Base-by-base conservation (phyloP, 1,284 basidiomycete genomes). In the Agroathelia rolfsii region DNA sequence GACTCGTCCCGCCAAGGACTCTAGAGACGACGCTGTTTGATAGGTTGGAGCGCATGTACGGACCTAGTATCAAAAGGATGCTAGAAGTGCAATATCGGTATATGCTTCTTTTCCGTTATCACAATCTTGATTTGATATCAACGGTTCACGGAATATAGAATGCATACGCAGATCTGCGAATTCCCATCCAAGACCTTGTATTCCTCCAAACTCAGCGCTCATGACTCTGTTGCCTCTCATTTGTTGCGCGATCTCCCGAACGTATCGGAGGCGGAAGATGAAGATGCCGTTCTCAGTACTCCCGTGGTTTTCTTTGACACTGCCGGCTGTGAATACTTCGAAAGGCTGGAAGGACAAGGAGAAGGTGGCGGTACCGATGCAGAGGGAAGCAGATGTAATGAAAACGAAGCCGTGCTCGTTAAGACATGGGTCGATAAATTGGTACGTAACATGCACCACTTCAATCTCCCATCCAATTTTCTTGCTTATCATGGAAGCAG, bases 221-320 rank as follows among this genome's bases (percentile, higher is more conserved):
- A 86, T 40, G 42, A 62, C 0, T 78, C 79, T 0, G 92, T 95
- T 7, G 69, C 76, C 0, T 54, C 61, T 0, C 80, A 85, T 45
- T 66, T 85, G 0, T 64, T 98, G 5, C 50, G 64, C 10, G 87
- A 90, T 48, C 58, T 96, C 0, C 69, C 79, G 0, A 72, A 62
- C 11, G 55, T 59, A 18, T 55, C 58, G 0, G 56, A 59, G 6
- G 56, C 59, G 6, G 64, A 64, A 31, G 81, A 84, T 13, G 79
- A 75, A 15, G 69, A 76, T 22, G 61, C 52, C 2, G 57, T 74
- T 2, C 59, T 95, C 3, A 68, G 66, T 0, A 82, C 72, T 0
- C 85, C 88, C 0, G 74, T 97, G 0, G 76, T 94, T 0, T 95
- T 97, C 52, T 89, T 89, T 47, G 94, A 98, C 52, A 98, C 92